Base-by-base conservation (phyloP, 2,329 filamentous ascomycete species). In the Pestalotiopsis fici region DNA sequence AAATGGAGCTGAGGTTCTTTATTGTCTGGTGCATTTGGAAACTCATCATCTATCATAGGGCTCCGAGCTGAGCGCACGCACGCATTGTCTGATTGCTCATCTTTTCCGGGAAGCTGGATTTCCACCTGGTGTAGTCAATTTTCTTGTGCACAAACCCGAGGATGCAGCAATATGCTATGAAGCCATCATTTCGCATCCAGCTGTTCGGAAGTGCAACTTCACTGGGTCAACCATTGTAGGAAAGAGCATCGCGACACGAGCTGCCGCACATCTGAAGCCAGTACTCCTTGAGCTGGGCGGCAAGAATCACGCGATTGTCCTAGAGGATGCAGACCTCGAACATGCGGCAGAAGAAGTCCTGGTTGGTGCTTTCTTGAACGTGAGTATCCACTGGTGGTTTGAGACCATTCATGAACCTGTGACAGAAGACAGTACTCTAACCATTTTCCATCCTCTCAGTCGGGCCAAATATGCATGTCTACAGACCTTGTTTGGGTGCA, bases 251-350 rank as follows among this genome's bases (percentile, higher is more conserved):
- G 80, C 78, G 2, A 70, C 70, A 1, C 71, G 73, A 12, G 78
- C 80, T 0, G 81, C 78, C 2, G 75, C 74, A 59, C 69, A 79
- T 59, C 72, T 85, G n/a, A 86, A 84, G 72, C 83, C 82, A 1
- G 74, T 81, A 2, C 73, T 84, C 9, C 74, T 86, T 60, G 84
- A 86, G 71, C 78, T 86, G 2, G 84, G 84, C 9, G 84, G 84
- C 31, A 86, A 86, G 70, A 78, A 77, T 2, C 78, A 78, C 2
- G 76, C 80, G 2, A 74, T 86, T 4, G 79, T 86, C 0, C 75
- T 82, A 6, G 75, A 78, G 39, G 83, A 85, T 67, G 83, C 83
- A 0, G 78, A 85, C 68, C 70, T 86, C 2, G 77, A 80, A 31
- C 76, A 78, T 60, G 82, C 83, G 0, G 81, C 79, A 15, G n/a